Evolutionary conservation across 345 rosid genomes (phyloP).

Genomic region (Pugionium cornutum): DNA sequence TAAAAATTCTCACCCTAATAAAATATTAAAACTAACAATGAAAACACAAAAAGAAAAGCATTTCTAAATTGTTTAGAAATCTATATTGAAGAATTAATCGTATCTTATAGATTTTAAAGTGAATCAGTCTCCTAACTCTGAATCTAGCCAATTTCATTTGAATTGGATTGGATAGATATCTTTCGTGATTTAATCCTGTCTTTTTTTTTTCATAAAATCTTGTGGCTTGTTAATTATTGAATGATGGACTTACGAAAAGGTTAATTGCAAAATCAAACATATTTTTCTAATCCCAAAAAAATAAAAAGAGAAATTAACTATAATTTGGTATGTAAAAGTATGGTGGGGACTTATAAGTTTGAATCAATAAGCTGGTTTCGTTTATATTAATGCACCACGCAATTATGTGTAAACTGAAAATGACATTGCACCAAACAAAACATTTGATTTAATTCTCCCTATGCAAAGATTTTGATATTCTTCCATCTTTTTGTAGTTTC

Average conservation of each 20-base stretch:
- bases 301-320: neutral
- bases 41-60: no score
- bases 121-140: no score
- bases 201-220: no score
- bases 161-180: no score
- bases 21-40: no score
- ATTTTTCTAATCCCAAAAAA: neutral
- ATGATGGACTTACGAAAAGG: neutral
- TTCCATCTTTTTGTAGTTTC: neutral
- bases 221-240: constrained; percentile 5
- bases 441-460: constrained; percentile 7
- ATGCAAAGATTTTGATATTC: constrained; percentile 21
- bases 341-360: constrained; percentile 33
- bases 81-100: neutral
- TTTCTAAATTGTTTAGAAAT: neutral
- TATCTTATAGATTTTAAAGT: neutral
- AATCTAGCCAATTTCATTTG: no score
- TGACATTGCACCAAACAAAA: constrained; percentile 30
- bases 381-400: constrained; percentile 24
- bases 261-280: constrained; percentile 8
- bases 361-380: constrained; percentile 26
- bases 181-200: no score
- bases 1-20: no score
- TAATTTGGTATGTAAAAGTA: neutral
- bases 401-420: constrained; percentile 20